Evolutionary conservation across 2,329 filamentous ascomycete species (phyloP).

Genomic region (Penicillium fuscoglaucum): DNA sequence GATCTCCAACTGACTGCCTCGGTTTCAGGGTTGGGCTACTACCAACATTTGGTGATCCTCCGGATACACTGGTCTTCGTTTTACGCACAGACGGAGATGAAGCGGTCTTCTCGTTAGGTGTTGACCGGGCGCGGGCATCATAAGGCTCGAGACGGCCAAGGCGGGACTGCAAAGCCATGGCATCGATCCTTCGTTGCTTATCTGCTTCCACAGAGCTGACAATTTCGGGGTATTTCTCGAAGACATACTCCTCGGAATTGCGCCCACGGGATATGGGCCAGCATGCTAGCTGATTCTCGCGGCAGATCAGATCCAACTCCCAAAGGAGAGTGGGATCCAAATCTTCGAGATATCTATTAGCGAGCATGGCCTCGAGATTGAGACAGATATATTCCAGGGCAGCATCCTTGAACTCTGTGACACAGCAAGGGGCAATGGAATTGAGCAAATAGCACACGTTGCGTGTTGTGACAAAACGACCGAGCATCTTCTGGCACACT

Average conservation of each 20-base stretch:
- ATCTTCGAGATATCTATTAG: constrained; percentile 81
- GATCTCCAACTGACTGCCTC: constrained; percentile 68
- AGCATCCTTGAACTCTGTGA: constrained; percentile 82
- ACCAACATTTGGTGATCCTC: constrained; percentile 46
- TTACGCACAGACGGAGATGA: constrained; percentile 48
- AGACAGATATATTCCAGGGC: constrained; percentile 88
- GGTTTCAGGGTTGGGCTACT: constrained; percentile 68
- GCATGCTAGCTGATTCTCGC: constrained; percentile 75
- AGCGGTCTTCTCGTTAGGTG: constrained; percentile 64
- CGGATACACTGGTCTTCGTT: constrained; percentile 44
- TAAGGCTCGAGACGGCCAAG: constrained; percentile 67
- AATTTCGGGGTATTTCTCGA: constrained; percentile 50
- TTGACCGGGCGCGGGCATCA: constrained; percentile 61
- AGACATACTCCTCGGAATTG: constrained; percentile 59
- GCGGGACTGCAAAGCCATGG: constrained; percentile 68
- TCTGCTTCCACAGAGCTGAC: constrained; percentile 40
- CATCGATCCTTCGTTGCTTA: constrained; percentile 67
- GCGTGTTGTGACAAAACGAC: constrained; percentile 77
- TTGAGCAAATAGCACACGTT: constrained; percentile 87
- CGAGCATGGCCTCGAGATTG: constrained; percentile 87
- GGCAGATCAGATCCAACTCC: constrained; percentile 78
- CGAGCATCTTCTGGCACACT: constrained; percentile 81
- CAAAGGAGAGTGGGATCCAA: constrained; percentile 79
- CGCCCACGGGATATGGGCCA: constrained; percentile 77
- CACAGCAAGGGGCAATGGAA: constrained; percentile 77